These are phyloP conservation scores for Pythium periplocum DNA, from an alignment of 352 stramenopile species.

Conservation along the genomic window DNA sequence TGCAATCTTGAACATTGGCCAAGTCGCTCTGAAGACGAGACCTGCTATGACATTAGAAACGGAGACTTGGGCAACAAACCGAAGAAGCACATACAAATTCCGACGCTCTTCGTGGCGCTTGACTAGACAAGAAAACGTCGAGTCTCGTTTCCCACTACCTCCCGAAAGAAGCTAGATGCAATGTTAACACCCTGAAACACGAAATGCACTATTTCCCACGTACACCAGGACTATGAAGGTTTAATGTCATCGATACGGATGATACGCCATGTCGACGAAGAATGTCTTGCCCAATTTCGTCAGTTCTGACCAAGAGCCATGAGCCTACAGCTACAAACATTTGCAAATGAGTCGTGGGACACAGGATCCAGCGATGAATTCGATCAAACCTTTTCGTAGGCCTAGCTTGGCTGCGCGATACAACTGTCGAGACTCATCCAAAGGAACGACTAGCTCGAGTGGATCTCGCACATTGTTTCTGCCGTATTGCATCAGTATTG, in stretches of 20 bases:
- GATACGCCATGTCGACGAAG: conserved; percentile 10
- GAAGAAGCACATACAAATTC: background rate
- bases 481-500: conserved; percentile 7
- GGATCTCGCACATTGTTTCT: conserved; percentile 11
- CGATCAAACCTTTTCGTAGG: conserved; percentile 16
- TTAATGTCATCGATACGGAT: conserved; percentile 12
- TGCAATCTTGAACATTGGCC: too few species aligned
- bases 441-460: conserved; percentile 10
- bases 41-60: too few species aligned
- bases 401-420: background rate
- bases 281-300: conserved; percentile 13
- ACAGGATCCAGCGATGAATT: background rate
- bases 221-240: conserved; percentile 23
- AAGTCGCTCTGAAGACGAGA: too few species aligned
- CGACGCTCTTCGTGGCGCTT: background rate
- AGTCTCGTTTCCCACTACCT: background rate
- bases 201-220: background rate
- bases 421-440: too few species aligned
- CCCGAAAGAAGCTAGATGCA: conserved; percentile 1
- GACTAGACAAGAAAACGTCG: conserved; percentile 1
- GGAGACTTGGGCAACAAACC: too few species aligned
- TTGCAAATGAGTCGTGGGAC: too few species aligned
- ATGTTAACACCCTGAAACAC: too few species aligned
- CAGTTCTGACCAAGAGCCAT: conserved; percentile 16
- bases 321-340: conserved; percentile 9